Percentiles rank a stretch among this genome's conserved stretches.
These are phyloP conservation scores for Tolypocladium amazonense DNA, from an alignment of 2,329 filamentous ascomycete species.

Conservation along the genomic window DNA sequence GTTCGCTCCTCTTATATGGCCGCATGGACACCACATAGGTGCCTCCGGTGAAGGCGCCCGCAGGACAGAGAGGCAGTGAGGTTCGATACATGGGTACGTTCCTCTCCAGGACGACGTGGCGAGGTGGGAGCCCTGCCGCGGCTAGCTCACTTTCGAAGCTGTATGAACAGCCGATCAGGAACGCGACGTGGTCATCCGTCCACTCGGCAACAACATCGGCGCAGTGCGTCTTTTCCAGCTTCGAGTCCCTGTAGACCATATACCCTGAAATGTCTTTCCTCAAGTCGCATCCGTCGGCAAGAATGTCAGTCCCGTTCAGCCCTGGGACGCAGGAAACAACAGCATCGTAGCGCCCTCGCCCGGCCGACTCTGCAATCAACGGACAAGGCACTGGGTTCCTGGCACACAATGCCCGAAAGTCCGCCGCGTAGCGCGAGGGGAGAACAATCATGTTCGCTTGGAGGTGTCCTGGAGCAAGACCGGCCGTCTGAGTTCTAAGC, in stretches of 20 bases:
- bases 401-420: conserved; percentile 48
- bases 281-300: not conserved
- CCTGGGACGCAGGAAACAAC: not conserved
- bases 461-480: conserved; percentile 42
- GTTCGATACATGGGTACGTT: not conserved
- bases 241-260: not conserved
- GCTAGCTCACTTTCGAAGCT: not conserved
- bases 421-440: conserved; percentile 41
- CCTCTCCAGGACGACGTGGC: not conserved
- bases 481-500: conserved; percentile 36
- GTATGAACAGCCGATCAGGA: not conserved
- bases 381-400: conserved; percentile 55
- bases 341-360: not conserved
- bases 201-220: not conserved
- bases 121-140: not conserved
- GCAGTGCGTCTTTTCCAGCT: not conserved
- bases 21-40: not conserved
- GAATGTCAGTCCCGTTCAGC: not conserved
- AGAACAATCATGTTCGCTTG: conserved; percentile 55
- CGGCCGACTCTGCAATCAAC: conserved; percentile 15
- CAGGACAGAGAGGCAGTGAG: not conserved
- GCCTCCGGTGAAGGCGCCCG: not conserved
- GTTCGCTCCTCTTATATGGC: not conserved
- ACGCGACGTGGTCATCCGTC: not conserved
- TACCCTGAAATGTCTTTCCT: not conserved